Conservation (phyloP, 2,329 filamentous ascomycete genomes). For the Colletotrichum lentis region DNA sequence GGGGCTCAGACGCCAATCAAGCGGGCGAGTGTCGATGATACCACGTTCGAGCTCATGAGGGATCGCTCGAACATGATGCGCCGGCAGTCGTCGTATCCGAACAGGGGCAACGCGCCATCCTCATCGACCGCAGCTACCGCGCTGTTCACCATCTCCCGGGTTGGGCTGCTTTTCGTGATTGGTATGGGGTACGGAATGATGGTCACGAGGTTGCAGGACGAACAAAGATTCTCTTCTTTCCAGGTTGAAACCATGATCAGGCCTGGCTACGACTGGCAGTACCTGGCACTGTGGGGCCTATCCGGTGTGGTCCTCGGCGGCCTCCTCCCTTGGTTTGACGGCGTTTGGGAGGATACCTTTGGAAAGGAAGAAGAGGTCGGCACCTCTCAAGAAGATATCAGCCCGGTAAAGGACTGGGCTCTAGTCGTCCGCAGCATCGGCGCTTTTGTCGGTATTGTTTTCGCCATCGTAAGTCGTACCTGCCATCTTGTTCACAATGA, state of each 20-base stretch:
- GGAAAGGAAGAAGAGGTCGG: constrained; percentile 47
- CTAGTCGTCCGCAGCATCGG: constrained; percentile 65
- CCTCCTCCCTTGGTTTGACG: constrained; percentile 84
- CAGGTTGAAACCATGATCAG: constrained; percentile 59
- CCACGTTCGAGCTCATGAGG: constrained; percentile 55
- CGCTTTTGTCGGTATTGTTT: constrained; percentile 68
- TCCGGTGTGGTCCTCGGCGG: constrained; percentile 81
- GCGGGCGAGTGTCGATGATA: constrained; percentile 54
- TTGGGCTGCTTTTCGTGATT: constrained; percentile 75
- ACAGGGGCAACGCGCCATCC: constrained; percentile 43
- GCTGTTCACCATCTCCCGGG: constrained; percentile 66
- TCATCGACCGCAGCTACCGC: constrained; percentile 44
- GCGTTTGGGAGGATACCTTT: constrained; percentile 70
- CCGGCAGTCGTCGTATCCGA: constrained; percentile 49
- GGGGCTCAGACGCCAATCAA: constrained; percentile 74
- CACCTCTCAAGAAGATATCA: constrained; percentile 44
- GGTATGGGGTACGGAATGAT: constrained; percentile 85
- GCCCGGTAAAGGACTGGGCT: constrained; percentile 75
- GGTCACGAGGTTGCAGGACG: constrained; percentile 80
- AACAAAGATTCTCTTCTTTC: constrained; percentile 69
- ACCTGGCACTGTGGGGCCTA: constrained; percentile 82
- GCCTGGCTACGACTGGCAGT: constrained; percentile 64
- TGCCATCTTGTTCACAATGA: neutral
- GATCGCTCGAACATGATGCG: constrained; percentile 49
- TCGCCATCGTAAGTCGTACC: constrained; percentile 75